A percentile compares a stretch with the other conserved stretches of the same genome.
Conservation (phyloP, 2,329 filamentous ascomycete genomes). For the Calonectria hawksworthii region DNA sequence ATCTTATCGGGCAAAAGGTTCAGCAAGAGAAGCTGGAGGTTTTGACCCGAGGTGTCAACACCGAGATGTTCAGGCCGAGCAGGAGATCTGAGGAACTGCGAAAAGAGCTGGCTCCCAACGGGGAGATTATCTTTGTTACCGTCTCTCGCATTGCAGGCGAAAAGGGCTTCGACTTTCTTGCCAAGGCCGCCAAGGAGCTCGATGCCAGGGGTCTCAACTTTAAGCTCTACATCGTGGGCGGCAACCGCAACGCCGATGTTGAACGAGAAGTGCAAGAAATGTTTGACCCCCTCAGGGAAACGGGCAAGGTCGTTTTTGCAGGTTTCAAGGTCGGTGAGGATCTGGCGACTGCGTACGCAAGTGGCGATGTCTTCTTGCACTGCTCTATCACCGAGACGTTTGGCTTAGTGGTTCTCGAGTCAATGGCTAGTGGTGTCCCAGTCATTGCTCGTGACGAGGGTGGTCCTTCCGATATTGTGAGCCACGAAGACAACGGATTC, state of each 20-base stretch:
- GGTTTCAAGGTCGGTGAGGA: slow-evolving; percentile 73
- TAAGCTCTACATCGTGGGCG: slow-evolving; percentile 76
- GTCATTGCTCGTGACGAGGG: slow-evolving; percentile 79
- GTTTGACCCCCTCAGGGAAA: slow-evolving; percentile 64
- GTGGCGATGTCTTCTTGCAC: slow-evolving; percentile 78
- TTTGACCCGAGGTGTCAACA: slow-evolving; percentile 76
- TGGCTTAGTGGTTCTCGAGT: slow-evolving; percentile 78
- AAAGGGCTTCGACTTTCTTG: slow-evolving; percentile 79
- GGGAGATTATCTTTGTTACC: slow-evolving; percentile 75
- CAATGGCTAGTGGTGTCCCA: slow-evolving; percentile 78
- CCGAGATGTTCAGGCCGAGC: slow-evolving; percentile 70
- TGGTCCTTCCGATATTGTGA: slow-evolving; percentile 77
- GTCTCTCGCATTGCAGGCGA: slow-evolving; percentile 78
- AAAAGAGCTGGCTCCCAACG: slow-evolving; percentile 68
- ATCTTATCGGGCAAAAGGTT: slow-evolving; percentile 71
- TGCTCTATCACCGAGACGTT: slow-evolving; percentile 81
- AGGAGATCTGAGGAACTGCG: slow-evolving; percentile 67
- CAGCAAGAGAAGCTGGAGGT: slow-evolving; percentile 70
- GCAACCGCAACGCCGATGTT: slow-evolving; percentile 75
- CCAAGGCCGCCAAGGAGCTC: slow-evolving; percentile 67
- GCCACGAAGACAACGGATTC: slow-evolving; percentile 71
- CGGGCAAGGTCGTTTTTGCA: slow-evolving; percentile 73
- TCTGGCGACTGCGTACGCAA: slow-evolving; percentile 76
- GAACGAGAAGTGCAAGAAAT: slow-evolving; percentile 72
- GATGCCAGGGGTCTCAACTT: slow-evolving; percentile 69